Conservation (phyloP, 108 stramenopile species). For the Heterococcus sp. region DNA sequence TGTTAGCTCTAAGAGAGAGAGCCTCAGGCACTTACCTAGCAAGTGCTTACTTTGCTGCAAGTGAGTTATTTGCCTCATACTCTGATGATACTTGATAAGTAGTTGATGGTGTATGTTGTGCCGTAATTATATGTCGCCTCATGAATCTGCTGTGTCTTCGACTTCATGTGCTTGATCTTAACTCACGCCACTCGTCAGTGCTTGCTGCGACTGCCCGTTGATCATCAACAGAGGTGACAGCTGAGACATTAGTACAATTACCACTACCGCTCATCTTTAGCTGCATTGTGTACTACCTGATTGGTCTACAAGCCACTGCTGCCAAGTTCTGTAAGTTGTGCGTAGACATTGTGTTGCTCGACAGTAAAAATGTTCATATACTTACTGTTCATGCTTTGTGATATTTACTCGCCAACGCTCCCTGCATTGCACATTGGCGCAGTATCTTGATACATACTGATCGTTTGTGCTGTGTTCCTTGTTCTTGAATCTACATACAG, state of each 20-base stretch:
- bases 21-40: conserved; percentile 7
- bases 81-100: neutral
- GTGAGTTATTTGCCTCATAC: neutral
- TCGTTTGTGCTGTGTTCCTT: no score
- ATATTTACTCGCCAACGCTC: no score
- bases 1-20: conserved; percentile 6
- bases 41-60: neutral
- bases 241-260: conserved; percentile 13
- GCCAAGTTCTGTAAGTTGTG: conserved; percentile 10
- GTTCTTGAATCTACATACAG: no score
- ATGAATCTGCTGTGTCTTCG: no score
- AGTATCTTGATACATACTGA: no score
- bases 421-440: no score
- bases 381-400: no score
- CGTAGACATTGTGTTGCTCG: no score
- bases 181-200: no score
- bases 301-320: conserved; percentile 7
- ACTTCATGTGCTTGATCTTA: no score
- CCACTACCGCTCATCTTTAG: conserved; percentile 12
- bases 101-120: neutral
- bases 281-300: conserved; percentile 6
- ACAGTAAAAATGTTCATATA: no score
- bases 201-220: neutral
- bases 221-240: neutral
- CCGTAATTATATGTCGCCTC: neutral